Base-by-base conservation (phyloP, 805 yeast species). In the Metschnikowia cubensis region DNA sequence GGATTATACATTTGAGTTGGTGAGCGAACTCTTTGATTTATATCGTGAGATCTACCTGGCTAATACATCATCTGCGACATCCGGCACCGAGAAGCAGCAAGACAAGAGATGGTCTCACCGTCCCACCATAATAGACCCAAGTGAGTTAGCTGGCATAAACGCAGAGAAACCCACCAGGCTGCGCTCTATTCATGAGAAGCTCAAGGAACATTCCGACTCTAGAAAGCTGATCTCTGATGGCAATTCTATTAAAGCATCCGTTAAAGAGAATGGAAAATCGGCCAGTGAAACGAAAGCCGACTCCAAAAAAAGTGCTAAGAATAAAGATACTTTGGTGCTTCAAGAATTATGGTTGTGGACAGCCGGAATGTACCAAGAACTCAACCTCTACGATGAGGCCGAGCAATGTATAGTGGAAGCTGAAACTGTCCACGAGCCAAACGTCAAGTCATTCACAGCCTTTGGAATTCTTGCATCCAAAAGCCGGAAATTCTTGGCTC, bases 271-370 rank as follows among this genome's bases (percentile, higher is more conserved):
- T 15, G 45, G 29, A 21, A 13, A 15, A 6, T 20, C 13, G 4
- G 18, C 20, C 8, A 33, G 33, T 11, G 34, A 39, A 20, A 21
- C n/a, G 3, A 37, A 50, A 17, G 14, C 33, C 5, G 35, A 41
- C 36, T 21, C 36, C 40, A 29, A 25, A 47, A 4, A 44, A 45
- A 21, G 17, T 17, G 36, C 34, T 3, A 20, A 41, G 20, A 54
- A 50, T n/a, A 39, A 25, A 15, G 45, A 42, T 11, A 20, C n/a
- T 20, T 50, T 43, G 21, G 59, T 81, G 8, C 61, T 83, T 42
- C 89, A 84, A 58, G 73, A 74, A 33, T 60, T 88, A 21, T 90
- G 97, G 96, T 63, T 90, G 45, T 81, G 89, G 80, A 76, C 88
- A 0, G 76, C 89, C 0, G 75, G 77, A 35, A 68, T 89, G 25